Conservation (phyloP, 306 rosid species). For the Pueraria montana region DNA sequence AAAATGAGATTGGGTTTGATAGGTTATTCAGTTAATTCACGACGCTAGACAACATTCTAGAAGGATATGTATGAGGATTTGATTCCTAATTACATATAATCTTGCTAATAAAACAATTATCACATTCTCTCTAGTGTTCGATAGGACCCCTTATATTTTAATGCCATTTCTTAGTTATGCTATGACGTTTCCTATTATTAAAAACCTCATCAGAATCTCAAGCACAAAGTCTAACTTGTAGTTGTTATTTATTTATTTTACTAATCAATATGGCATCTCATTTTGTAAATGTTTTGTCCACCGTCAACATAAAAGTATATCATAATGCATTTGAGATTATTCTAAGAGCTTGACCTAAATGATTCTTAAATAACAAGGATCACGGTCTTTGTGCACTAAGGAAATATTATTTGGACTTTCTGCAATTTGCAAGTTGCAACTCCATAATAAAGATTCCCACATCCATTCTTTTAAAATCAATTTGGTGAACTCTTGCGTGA, state of each 20-base stretch:
- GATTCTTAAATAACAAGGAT: slow-evolving; percentile 12
- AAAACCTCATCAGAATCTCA: slow-evolving; percentile 34
- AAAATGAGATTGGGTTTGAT: not conserved
- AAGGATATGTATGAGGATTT: slow-evolving; percentile 51
- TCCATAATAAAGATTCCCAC: slow-evolving; percentile 41
- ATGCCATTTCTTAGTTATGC: slow-evolving; percentile 12
- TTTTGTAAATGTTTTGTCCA: slow-evolving; percentile 43
- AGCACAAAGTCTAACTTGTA: slow-evolving; percentile 44
- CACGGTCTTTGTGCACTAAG: not conserved
- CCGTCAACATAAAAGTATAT: slow-evolving; percentile 48
- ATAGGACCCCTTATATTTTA: slow-evolving; percentile 34
- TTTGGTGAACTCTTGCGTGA: not conserved
- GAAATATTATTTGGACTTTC: slow-evolving; percentile 10
- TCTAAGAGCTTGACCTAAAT: slow-evolving; percentile 41
- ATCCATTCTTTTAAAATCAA: not conserved
- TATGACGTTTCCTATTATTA: slow-evolving; percentile 34
- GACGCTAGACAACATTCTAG: slow-evolving; percentile 29
- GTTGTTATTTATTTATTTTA: slow-evolving; percentile 15
- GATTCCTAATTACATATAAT: slow-evolving; percentile 45
- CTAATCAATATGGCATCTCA: not conserved
- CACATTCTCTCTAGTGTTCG: slow-evolving; percentile 32
- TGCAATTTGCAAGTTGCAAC: slow-evolving; percentile 49
- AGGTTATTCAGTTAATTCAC: not conserved
- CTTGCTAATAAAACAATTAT: slow-evolving; percentile 25
- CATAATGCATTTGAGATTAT: not conserved